Evolutionary conservation across 495 filamentous ascomycete species (phyloP), one percentile per base, ranked within the genome.

Genomic region (Daldinia grandis): DNA sequence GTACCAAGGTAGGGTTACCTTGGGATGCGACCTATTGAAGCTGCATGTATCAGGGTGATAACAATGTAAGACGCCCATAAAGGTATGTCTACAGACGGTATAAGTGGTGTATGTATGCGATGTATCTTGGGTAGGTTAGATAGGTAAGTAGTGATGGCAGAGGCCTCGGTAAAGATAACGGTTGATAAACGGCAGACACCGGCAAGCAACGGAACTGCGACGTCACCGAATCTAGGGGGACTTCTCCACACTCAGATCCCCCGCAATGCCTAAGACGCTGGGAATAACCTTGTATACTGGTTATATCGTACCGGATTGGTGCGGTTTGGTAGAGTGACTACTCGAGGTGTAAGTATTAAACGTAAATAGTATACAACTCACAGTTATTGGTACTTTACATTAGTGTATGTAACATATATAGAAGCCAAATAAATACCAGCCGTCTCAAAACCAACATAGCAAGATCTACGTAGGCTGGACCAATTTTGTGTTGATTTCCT

Each of bases 221-320:
- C 66, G 66, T 69, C 66, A 59, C 54, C 44, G 4, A 62, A 58
- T 58, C 51, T 44, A 64, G 60, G 66, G 54, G 55, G 6, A 4
- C 4, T 47, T 47, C 42, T 21, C 42, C 42, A 21, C 42, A 47
- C 8, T 47, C 42, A 21, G n/a, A 47, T 47, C 17, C 42, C 35
- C 42, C 42, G 42, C 42, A 47, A 47, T 24, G 42, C 10, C 19
- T 24, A 24, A 24, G 19, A 47, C 5, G 42, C 2, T 19, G 9
- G 42, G 42, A 47, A 21, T 8, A 47, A 47, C 42, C 42, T 47
- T 47, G 12, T 33, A 30, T 30, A 33, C 42, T 7, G 14, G n/a
- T 47, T 47, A 47, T 47, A 6, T 9, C n/a, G 42, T 47, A 47
- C 19, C 42, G 12, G 33, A 35, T 35, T 35, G 10, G 33, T 14